Conservation (phyloP, 768 basidiomycete species). For the Hericium coralloides region DNA sequence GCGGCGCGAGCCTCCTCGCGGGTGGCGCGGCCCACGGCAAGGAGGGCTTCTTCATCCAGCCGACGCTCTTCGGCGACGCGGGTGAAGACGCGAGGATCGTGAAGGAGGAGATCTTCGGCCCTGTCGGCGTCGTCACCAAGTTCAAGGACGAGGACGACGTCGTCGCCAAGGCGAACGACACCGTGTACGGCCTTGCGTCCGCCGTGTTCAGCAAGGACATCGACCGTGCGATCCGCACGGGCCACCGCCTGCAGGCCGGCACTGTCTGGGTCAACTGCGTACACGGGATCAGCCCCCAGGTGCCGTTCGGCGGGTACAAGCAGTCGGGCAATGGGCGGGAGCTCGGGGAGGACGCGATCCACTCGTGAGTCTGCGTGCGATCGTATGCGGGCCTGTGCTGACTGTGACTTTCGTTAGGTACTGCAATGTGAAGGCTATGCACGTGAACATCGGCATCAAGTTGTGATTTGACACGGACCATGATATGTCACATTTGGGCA, state of each 20-base stretch:
- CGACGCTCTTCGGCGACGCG: constrained; percentile 54
- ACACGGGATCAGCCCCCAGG: constrained; percentile 14
- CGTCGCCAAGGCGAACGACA: constrained; percentile 74
- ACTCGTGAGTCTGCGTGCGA: constrained; percentile 26
- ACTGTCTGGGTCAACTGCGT: constrained; percentile 58
- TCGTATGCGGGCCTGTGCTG: background rate
- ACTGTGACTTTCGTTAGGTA: constrained; percentile 3
- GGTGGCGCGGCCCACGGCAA: constrained; percentile 46
- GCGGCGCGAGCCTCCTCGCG: constrained; percentile 49
- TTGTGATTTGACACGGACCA: background rate
- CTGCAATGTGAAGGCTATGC: constrained; percentile 11
- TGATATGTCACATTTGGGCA: background rate
- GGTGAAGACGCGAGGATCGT: constrained; percentile 49
- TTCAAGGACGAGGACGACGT: constrained; percentile 60
- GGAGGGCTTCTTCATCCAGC: constrained; percentile 56
- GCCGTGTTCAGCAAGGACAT: constrained; percentile 81
- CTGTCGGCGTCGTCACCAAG: constrained; percentile 58
- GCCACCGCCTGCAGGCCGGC: constrained; percentile 72
- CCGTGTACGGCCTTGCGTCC: constrained; percentile 78
- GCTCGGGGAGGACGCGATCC: constrained; percentile 53
- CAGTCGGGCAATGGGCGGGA: constrained; percentile 66
- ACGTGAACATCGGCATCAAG: constrained; percentile 10
- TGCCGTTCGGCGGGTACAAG: constrained; percentile 67
- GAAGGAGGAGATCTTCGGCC: constrained; percentile 56
- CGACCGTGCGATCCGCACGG: constrained; percentile 61